These are phyloP conservation scores for Trichoderma sp. DNA, from an alignment of 2,329 filamentous ascomycete genomes.

Conservation along the genomic window DNA sequence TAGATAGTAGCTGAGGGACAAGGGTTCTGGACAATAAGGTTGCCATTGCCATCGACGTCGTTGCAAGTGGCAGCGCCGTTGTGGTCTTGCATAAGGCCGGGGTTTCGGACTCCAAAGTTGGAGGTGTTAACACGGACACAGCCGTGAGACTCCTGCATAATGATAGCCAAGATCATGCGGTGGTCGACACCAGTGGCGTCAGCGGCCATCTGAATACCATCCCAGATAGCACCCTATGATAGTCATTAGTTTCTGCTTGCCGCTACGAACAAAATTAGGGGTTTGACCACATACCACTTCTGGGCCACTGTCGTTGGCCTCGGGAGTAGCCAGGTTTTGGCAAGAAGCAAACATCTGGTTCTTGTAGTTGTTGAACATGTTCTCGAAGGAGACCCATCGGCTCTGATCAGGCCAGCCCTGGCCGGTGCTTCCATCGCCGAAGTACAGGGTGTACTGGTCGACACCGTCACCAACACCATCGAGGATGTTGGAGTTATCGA, in stretches of 20 bases:
- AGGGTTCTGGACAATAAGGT: constrained; percentile 32
- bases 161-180: constrained; percentile 49
- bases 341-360: constrained; percentile 30
- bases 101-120: constrained; percentile 47
- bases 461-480: constrained; percentile 32
- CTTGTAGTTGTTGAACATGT: constrained; percentile 35
- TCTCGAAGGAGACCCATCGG: constrained; percentile 26
- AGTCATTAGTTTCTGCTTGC: background rate
- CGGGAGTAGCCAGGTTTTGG: constrained; percentile 19
- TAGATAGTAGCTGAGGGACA: constrained; percentile 36
- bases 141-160: constrained; percentile 51
- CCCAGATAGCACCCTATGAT: constrained; percentile 28
- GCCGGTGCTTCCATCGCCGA: constrained; percentile 20
- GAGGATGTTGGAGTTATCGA: constrained; percentile 26
- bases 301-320: constrained; percentile 23
- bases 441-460: constrained; percentile 38
- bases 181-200: constrained; percentile 40
- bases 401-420: constrained; percentile 25
- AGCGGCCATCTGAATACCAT: constrained; percentile 42
- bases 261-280: too few species aligned
- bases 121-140: constrained; percentile 50
- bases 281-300: constrained; percentile 16
- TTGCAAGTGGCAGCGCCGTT: constrained; percentile 46
- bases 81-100: constrained; percentile 48
- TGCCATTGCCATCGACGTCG: constrained; percentile 12